Percentiles rank a stretch among this genome's conserved stretches.
These are phyloP conservation scores for Cordyceps militaris DNA, from an alignment of 2,329 filamentous ascomycete species.

Conservation along the genomic window DNA sequence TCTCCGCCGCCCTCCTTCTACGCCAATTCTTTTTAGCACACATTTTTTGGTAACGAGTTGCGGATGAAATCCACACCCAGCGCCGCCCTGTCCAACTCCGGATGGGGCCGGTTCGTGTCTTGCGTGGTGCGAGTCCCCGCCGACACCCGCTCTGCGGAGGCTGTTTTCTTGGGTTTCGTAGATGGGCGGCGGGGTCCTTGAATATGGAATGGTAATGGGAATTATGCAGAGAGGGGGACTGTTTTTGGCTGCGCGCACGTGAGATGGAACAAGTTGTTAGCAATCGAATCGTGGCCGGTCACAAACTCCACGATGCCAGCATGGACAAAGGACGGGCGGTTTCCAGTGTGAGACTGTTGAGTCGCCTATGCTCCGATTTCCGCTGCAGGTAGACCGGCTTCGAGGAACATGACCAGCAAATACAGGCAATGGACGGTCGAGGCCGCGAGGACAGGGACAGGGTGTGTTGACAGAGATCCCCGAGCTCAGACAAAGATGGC, in stretches of 20 bases:
- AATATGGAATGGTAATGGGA: background rate
- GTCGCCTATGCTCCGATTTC: background rate
- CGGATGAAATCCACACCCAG: background rate
- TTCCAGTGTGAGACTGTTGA: background rate
- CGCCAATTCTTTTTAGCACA: slow-evolving; percentile 4
- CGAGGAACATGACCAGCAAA: too few species aligned
- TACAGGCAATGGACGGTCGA: too few species aligned
- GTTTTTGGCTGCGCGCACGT: background rate
- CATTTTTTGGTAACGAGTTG: background rate
- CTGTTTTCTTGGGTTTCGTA: background rate
- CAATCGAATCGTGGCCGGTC: background rate
- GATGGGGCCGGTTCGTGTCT: slow-evolving; percentile 2
- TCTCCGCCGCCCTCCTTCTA: background rate
- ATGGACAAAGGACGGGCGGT: background rate
- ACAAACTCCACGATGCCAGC: too few species aligned
- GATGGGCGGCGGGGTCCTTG: background rate
- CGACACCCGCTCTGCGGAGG: background rate
- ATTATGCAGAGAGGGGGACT: background rate
- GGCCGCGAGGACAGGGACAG: too few species aligned
- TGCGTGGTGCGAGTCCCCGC: background rate
- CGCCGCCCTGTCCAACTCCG: background rate
- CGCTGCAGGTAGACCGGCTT: background rate
- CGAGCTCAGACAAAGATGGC: too few species aligned
- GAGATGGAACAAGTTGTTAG: background rate
- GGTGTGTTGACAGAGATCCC: background rate